A percentile compares a stretch with the other conserved stretches of the same genome.
Evolutionary conservation across 495 filamentous ascomycete species (phyloP).

Genomic region (Neohortaea acidophila): DNA sequence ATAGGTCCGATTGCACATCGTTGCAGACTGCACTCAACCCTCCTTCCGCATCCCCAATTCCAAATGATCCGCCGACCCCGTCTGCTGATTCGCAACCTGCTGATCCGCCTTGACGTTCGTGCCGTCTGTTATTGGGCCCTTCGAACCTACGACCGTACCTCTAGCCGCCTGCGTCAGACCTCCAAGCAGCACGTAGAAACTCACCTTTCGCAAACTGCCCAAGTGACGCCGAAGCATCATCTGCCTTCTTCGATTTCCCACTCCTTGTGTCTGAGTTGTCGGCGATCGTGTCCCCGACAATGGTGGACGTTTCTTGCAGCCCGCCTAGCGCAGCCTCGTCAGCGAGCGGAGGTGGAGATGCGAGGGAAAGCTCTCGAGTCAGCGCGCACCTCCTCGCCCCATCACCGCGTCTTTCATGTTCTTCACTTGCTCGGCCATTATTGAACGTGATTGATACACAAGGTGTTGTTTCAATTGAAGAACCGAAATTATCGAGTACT

Average conservation of each 20-base stretch:
- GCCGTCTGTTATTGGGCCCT: slow-evolving; percentile 6
- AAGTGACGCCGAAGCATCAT: slow-evolving; percentile 12
- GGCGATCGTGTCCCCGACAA: slow-evolving; percentile 7
- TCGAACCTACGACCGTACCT: background rate
- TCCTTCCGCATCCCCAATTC: slow-evolving; percentile 11
- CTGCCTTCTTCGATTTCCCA: slow-evolving; percentile 5
- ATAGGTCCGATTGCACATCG: background rate
- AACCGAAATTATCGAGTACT: too few species aligned
- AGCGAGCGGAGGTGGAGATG: background rate
- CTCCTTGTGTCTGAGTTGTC: slow-evolving; percentile 3
- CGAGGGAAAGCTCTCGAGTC: background rate
- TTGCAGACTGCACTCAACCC: background rate
- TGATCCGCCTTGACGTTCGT: slow-evolving; percentile 10
- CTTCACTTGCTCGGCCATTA: background rate
- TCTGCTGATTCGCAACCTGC: slow-evolving; percentile 14
- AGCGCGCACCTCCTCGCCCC: background rate
- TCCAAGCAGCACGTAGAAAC: background rate
- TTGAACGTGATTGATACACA: background rate
- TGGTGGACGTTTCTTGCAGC: background rate
- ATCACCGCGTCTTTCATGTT: slow-evolving; percentile 2
- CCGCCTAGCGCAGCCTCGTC: background rate
- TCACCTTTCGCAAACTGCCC: slow-evolving; percentile 10
- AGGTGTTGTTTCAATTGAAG: too few species aligned
- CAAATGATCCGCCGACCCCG: slow-evolving; percentile 14
- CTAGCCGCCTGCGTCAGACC: background rate